phyloP scores from a whole-genome alignment of 2,329 filamentous ascomycete species.

The Reticulascus tulasneorum region DNA sequence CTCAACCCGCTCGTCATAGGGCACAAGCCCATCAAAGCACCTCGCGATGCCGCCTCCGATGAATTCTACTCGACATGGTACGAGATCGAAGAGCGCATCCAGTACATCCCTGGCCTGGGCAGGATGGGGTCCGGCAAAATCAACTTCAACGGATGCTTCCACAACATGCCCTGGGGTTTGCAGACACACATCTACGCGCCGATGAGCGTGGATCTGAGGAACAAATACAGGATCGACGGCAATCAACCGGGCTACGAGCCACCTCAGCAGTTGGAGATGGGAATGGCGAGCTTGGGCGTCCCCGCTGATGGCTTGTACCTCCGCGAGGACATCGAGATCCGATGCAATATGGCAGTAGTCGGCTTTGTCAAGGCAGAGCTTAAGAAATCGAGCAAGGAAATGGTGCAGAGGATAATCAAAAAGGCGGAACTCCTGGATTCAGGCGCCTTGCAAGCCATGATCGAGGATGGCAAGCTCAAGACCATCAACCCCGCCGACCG shows the following conservation, averaged over 20 bases:
- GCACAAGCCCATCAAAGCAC: conserved; percentile 61
- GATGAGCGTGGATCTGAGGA: conserved; percentile 62
- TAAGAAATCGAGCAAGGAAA: conserved; percentile 62
- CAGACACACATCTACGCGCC: conserved; percentile 70
- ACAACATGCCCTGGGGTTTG: conserved; percentile 67
- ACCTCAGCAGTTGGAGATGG: conserved; percentile 58
- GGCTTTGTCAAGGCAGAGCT: conserved; percentile 63
- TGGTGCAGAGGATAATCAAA: conserved; percentile 65
- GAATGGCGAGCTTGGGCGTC: conserved; percentile 52
- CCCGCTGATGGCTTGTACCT: conserved; percentile 64
- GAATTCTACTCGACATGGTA: conserved; percentile 74
- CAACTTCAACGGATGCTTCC: conserved; percentile 67
- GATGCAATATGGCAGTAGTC: conserved; percentile 63
- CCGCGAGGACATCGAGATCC: conserved; percentile 67
- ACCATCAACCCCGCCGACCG: conserved; percentile 54
- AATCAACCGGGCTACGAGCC: conserved; percentile 65
- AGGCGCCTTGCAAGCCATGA: conserved; percentile 63
- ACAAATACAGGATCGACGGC: conserved; percentile 64
- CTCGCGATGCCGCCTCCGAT: conserved; percentile 63
- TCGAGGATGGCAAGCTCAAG: conserved; percentile 59
- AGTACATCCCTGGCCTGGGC: conserved; percentile 63
- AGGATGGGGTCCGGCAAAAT: conserved; percentile 62
- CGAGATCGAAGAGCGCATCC: conserved; percentile 66
- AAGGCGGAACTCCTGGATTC: conserved; percentile 67
- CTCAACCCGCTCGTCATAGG: conserved; percentile 65